phyloP scores from a whole-genome alignment of 441 rosid species.

The Erodium moschatum region DNA sequence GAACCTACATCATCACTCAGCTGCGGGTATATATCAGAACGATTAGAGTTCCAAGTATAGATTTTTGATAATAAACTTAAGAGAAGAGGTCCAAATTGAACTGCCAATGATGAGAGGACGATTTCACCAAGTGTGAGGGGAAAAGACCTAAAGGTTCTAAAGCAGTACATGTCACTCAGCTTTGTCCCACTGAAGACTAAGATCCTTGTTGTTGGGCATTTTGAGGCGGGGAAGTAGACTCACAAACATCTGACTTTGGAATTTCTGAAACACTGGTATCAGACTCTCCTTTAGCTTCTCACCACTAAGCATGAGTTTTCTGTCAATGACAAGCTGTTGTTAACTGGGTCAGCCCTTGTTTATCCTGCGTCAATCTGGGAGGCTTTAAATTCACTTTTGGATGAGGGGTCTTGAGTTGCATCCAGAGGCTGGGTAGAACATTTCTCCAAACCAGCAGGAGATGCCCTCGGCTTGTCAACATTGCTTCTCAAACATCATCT shows the following conservation, averaged over 20 bases:
- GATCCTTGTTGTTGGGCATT: conserved; percentile 35
- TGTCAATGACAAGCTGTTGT: conserved; percentile 19
- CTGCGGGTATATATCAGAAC: conserved; percentile 9
- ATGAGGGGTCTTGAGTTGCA: conserved; percentile 25
- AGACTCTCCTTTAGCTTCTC: conserved; percentile 22
- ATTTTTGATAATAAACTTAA: conserved; percentile 15
- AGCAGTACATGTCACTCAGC: conserved; percentile 18
- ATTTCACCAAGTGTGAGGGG: too few relatives aligned
- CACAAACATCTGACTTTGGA: conserved; percentile 22
- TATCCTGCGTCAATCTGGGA: conserved; percentile 27
- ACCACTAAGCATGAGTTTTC: conserved; percentile 23
- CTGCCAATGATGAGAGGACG: too few relatives aligned
- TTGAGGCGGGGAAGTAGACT: conserved; percentile 30
- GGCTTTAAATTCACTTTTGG: conserved; percentile 27
- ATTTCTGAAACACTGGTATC: conserved; percentile 23
- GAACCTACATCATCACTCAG: neutral
- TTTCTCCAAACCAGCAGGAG: conserved; percentile 44
- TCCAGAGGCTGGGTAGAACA: conserved; percentile 25
- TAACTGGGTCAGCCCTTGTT: conserved; percentile 11
- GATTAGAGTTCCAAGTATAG: conserved; percentile 13
- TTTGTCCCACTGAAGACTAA: conserved; percentile 20
- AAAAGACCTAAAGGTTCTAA: too few relatives aligned
- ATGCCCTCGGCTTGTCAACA: conserved; percentile 38
- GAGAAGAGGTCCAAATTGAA: conserved; percentile 5
- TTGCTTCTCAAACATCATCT: conserved; percentile 95